Evolutionary conservation across 805 yeast genomes (phyloP).

Genomic region (Kluyveromyces wickerhamii): DNA sequence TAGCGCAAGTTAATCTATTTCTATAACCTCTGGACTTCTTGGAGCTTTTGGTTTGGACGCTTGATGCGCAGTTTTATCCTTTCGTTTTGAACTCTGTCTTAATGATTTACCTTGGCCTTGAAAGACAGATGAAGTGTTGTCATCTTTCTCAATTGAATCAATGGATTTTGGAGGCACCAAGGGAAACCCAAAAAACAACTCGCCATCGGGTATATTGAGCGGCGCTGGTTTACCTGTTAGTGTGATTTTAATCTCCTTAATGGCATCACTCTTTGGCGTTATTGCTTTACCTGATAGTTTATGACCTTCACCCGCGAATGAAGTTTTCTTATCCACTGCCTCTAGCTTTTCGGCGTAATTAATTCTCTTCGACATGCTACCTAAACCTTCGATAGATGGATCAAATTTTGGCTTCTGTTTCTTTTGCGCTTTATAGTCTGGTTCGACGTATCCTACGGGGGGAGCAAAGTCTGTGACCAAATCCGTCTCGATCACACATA

Average conservation of each 20-base stretch:
- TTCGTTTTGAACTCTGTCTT: constrained; percentile 63
- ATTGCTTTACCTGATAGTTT: constrained; percentile 58
- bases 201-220: constrained; percentile 69
- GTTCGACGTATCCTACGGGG: constrained; percentile 97
- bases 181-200: constrained; percentile 91
- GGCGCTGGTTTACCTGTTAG: constrained; percentile 63
- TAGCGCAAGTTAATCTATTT: constrained; percentile 46
- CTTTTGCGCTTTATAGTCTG: constrained; percentile 45
- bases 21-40: constrained; percentile 70
- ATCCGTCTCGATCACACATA: constrained; percentile 95
- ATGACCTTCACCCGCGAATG: constrained; percentile 57
- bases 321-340: constrained; percentile 28
- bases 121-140: constrained; percentile 28
- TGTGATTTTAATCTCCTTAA: constrained; percentile 38
- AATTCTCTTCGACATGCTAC: constrained; percentile 62
- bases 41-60: constrained; percentile 53
- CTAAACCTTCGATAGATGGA: constrained; percentile 37
- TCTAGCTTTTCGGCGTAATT: constrained; percentile 55
- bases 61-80: constrained; percentile 45
- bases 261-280: constrained; percentile 12
- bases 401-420: constrained; percentile 26
- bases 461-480: constrained; percentile 97
- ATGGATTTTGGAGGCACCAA: constrained; percentile 39
- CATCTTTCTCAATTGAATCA: constrained; percentile 27
- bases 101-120: constrained; percentile 70